Percentiles rank a stretch among this genome's conserved stretches.
phyloP scores from a whole-genome alignment of 2,329 filamentous ascomycete species.

The Stemphylium lycopersici region DNA sequence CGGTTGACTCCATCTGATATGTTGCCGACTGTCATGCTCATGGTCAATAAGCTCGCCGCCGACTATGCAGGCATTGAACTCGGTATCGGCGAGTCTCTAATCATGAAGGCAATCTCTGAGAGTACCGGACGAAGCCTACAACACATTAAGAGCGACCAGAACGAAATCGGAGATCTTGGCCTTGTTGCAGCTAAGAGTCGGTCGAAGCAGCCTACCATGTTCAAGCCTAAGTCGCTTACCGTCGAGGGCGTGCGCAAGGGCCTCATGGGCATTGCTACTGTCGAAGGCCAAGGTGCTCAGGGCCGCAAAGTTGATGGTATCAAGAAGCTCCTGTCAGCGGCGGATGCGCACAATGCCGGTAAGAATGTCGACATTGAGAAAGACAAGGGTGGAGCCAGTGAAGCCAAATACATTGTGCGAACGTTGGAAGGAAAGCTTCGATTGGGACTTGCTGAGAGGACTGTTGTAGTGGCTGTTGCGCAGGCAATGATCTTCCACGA shows the following conservation, averaged over 20 bases:
- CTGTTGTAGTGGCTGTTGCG: slow-evolving; percentile 85
- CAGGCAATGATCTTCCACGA: slow-evolving; percentile 90
- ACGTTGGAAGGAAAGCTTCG: slow-evolving; percentile 94
- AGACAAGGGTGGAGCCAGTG: slow-evolving; percentile 91
- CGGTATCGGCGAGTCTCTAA: slow-evolving; percentile 96
- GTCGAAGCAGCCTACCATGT: slow-evolving; percentile 96
- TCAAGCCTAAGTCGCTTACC: slow-evolving; percentile 92
- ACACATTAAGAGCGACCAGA: slow-evolving; percentile 93
- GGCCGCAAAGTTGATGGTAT: slow-evolving; percentile 90
- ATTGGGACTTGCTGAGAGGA: slow-evolving; percentile 89
- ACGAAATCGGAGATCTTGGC: slow-evolving; percentile 93
- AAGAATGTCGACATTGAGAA: slow-evolving; percentile 79
- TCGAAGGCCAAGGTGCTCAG: slow-evolving; percentile 85
- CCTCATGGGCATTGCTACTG: slow-evolving; percentile 84
- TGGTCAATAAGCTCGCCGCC: slow-evolving; percentile 97
- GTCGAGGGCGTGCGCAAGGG: slow-evolving; percentile 86
- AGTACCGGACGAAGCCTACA: slow-evolving; percentile 85
- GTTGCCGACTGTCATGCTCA: slow-evolving; percentile 85
- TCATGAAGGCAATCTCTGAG: slow-evolving; percentile 98
- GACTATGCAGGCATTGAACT: slow-evolving; percentile 97
- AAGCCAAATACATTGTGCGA: slow-evolving; percentile 91
- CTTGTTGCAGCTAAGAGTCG: slow-evolving; percentile 94
- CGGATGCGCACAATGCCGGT: slow-evolving; percentile 73
- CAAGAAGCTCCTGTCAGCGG: slow-evolving; percentile 93
- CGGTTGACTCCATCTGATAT: slow-evolving; percentile 87